phyloP scores from a whole-genome alignment of 73 alveolate species.

The Effrenium voratum region DNA sequence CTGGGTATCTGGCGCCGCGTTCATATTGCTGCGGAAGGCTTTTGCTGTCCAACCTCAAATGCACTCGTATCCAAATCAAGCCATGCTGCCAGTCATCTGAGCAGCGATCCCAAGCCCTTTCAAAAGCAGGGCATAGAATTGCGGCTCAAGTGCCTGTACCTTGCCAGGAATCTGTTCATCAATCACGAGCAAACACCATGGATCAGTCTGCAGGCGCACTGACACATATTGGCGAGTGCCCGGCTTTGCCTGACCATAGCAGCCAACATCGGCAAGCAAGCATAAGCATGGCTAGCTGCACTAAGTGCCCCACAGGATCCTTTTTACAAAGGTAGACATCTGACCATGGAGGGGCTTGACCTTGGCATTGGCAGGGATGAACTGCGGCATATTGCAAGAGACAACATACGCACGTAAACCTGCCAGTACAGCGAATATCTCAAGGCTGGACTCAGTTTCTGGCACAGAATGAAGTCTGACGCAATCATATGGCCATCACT shows the following conservation, averaged over 20 bases:
- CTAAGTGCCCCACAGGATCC: slow-evolving; percentile 33
- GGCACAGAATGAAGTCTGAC: slow-evolving; percentile 28
- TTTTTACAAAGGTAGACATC: slow-evolving; percentile 67
- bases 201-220: background rate
- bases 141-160: slow-evolving; percentile 85
- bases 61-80: too few relatives aligned
- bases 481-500: slow-evolving; percentile 64
- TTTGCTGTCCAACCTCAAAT: too few relatives aligned
- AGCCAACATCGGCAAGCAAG: background rate
- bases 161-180: background rate
- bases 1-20: too few relatives aligned
- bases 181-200: background rate
- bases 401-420: background rate
- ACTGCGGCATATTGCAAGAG: background rate
- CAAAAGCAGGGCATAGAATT: slow-evolving; percentile 52
- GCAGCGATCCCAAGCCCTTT: slow-evolving; percentile 62
- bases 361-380: background rate
- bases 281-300: background rate
- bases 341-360: slow-evolving; percentile 68
- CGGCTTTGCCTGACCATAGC: background rate
- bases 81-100: too few relatives aligned
- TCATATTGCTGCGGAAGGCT: too few relatives aligned
- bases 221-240: slow-evolving; percentile 57
- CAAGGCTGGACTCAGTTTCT: background rate
- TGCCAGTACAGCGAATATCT: background rate